These are phyloP conservation scores for Stagonosporopsis tanaceti DNA, from an alignment of 2,329 filamentous ascomycete species.

Conservation along the genomic window DNA sequence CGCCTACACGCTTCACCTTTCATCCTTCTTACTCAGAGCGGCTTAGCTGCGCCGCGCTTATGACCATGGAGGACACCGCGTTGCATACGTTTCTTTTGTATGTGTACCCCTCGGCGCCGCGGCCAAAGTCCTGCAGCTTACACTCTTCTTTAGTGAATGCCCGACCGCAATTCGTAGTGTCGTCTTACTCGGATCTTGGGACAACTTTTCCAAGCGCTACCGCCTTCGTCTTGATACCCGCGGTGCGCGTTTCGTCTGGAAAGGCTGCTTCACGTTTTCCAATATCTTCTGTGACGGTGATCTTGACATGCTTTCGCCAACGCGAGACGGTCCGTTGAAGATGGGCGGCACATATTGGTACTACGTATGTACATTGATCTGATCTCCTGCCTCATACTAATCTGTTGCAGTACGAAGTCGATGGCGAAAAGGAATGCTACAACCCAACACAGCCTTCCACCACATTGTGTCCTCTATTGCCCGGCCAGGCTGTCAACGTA, in stretches of 20 bases:
- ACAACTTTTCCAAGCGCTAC: constrained; percentile 85
- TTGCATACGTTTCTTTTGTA: constrained; percentile 69
- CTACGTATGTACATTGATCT: constrained; percentile 70
- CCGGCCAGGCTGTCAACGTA: constrained; percentile 86
- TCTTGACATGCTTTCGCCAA: constrained; percentile 58
- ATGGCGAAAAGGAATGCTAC: constrained; percentile 80
- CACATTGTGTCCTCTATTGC: constrained; percentile 81
- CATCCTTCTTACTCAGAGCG: constrained; percentile 39
- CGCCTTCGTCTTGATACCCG: constrained; percentile 81
- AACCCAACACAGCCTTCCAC: constrained; percentile 78
- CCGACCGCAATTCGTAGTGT: constrained; percentile 68
- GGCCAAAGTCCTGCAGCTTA: constrained; percentile 32
- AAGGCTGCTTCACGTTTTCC: constrained; percentile 85
- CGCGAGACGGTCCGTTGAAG: constrained; percentile 80
- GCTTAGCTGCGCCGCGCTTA: constrained; percentile 36
- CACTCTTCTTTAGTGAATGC: constrained; percentile 41
- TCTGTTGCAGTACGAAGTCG: constrained; percentile 75
- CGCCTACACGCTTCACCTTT: constrained; percentile 37
- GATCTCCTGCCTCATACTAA: constrained; percentile 17
- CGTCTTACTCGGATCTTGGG: constrained; percentile 89
- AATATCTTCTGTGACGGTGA: constrained; percentile 85
- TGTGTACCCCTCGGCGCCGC: constrained; percentile 34
- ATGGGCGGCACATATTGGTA: constrained; percentile 97
- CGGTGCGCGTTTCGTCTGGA: constrained; percentile 79
- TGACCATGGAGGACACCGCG: constrained; percentile 59